phyloP scores from a whole-genome alignment of 2,329 filamentous ascomycete genomes.

The Aspergillus puulaauensis region DNA sequence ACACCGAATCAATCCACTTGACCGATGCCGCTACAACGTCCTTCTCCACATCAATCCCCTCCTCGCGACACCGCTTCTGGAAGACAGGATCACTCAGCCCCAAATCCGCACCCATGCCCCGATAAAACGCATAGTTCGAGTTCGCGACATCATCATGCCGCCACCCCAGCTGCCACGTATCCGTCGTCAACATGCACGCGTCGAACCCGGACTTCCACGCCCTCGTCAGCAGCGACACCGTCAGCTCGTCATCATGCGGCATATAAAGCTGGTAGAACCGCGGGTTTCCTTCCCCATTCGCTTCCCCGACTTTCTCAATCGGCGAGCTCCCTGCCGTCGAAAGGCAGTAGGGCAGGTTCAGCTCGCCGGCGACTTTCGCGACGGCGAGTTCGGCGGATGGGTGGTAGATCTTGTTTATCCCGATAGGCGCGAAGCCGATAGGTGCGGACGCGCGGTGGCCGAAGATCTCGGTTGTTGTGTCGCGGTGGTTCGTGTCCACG shows the following conservation, averaged over 20 bases:
- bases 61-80: slow-evolving; percentile 51
- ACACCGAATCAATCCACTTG: slow-evolving; percentile 65
- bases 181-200: slow-evolving; percentile 60
- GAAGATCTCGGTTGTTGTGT: slow-evolving; percentile 60
- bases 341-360: slow-evolving; percentile 44
- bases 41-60: slow-evolving; percentile 53
- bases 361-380: slow-evolving; percentile 59
- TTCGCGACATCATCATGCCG: slow-evolving; percentile 50
- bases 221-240: slow-evolving; percentile 55
- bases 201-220: slow-evolving; percentile 46
- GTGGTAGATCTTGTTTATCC: slow-evolving; percentile 67
- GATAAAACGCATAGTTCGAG: slow-evolving; percentile 64
- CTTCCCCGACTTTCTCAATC: slow-evolving; percentile 59
- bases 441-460: slow-evolving; percentile 60
- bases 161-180: slow-evolving; percentile 66
- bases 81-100: slow-evolving; percentile 62
- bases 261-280: slow-evolving; percentile 66
- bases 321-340: slow-evolving; percentile 55
- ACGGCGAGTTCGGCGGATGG: slow-evolving; percentile 58
- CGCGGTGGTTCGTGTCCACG: slow-evolving; percentile 58
- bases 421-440: slow-evolving; percentile 64
- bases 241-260: slow-evolving; percentile 62
- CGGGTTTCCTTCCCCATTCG: slow-evolving; percentile 51
- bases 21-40: slow-evolving; percentile 56
- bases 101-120: slow-evolving; percentile 57